These are phyloP conservation scores for Gaultheria prostrata DNA, from an alignment of 148 eudicot genomes.

Conservation along the genomic window DNA sequence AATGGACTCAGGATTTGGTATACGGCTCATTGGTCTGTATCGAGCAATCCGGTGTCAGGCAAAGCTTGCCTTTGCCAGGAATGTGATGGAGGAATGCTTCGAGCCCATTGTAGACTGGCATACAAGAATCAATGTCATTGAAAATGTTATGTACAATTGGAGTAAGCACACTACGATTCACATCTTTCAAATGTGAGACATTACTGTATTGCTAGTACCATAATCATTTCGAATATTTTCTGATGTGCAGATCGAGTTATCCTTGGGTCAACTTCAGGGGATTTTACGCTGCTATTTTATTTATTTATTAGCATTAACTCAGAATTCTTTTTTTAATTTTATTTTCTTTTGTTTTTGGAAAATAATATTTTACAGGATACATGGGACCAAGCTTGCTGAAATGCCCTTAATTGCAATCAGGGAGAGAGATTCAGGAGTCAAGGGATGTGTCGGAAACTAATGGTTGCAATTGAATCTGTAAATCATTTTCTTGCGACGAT, in stretches of 20 bases:
- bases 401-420: slow-evolving; percentile 55
- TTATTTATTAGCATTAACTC: too few species aligned
- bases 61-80: slow-evolving; percentile 44
- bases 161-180: slow-evolving; percentile 28
- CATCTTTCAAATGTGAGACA: neutral
- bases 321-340: too few species aligned
- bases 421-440: slow-evolving; percentile 21
- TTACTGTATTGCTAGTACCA: neutral
- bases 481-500: neutral
- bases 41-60: slow-evolving; percentile 29
- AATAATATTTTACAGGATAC: slow-evolving; percentile 33
- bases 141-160: slow-evolving; percentile 40
- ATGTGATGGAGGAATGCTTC: slow-evolving; percentile 47
- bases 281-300: too few species aligned
- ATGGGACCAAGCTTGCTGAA: slow-evolving; percentile 47
- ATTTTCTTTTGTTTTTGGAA: neutral
- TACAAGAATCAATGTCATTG: slow-evolving; percentile 31
- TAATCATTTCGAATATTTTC: neutral
- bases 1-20: slow-evolving; percentile 23
- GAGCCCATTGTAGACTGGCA: slow-evolving; percentile 38
- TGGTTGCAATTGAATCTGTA: slow-evolving; percentile 41
- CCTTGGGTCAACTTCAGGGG: slow-evolving; percentile 35
- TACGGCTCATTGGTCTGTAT: too few species aligned
- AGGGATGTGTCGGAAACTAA: slow-evolving; percentile 39
- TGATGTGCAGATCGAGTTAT: slow-evolving; percentile 46